Conservation (phyloP, 148 eudicot genomes). For the Dianthus caryophyllus region DNA sequence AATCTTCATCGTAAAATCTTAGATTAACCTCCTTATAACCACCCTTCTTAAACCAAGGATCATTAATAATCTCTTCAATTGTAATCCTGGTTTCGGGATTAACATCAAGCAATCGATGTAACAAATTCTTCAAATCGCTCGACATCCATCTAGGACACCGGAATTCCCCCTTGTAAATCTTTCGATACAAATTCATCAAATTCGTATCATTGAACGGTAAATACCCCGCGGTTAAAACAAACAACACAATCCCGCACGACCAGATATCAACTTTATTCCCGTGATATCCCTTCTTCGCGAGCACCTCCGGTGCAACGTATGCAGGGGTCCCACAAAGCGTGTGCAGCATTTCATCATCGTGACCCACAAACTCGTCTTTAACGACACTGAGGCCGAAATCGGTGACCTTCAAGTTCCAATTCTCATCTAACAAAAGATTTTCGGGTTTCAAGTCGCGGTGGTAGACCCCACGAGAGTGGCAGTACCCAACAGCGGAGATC, state of each 20-base stretch:
- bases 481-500: conserved; percentile 14
- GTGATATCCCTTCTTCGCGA: conserved; percentile 64
- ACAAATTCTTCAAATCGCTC: conserved; percentile 36
- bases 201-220: conserved; percentile 69
- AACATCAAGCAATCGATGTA: conserved; percentile 52
- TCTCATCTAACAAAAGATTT: not conserved
- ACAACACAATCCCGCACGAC: conserved; percentile 74
- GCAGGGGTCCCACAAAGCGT: conserved; percentile 87
- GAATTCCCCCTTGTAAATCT: conserved; percentile 63
- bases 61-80: conserved; percentile 40
- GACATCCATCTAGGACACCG: conserved; percentile 65
- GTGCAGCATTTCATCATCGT: conserved; percentile 45
- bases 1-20: not conserved
- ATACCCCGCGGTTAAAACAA: conserved; percentile 59
- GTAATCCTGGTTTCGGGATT: conserved; percentile 59
- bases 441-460: conserved; percentile 15
- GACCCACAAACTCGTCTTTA: not conserved
- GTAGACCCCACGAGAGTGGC: conserved; percentile 1
- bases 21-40: conserved; percentile 34
- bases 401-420: not conserved
- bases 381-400: conserved; percentile 1
- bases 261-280: conserved; percentile 67
- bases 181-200: conserved; percentile 70
- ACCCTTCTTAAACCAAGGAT: conserved; percentile 69
- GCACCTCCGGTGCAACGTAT: conserved; percentile 77